These are phyloP conservation scores for Trametes polyzona DNA, from an alignment of 1,284 basidiomycete genomes.

Conservation along the genomic window DNA sequence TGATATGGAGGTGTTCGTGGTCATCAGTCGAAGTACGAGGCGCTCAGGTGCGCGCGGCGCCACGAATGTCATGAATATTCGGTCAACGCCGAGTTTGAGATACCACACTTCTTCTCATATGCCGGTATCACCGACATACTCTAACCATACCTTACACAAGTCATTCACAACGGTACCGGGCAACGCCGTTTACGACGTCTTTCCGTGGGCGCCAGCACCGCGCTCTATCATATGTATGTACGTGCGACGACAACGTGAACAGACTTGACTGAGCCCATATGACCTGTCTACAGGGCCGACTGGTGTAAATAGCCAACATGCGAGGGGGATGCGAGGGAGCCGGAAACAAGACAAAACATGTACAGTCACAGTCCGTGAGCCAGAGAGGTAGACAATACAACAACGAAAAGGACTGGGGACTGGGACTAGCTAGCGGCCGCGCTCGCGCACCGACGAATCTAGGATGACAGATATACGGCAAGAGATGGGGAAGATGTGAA, in stretches of 20 bases:
- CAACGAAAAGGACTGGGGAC: background rate
- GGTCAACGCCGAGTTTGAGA: too few species aligned
- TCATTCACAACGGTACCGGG: too few species aligned
- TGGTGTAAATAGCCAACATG: background rate
- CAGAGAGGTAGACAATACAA: background rate
- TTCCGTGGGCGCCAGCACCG: slow-evolving; percentile 19
- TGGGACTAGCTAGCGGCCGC: too few species aligned
- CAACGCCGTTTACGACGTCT: too few species aligned
- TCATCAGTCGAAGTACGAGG: too few species aligned
- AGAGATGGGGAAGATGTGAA: slow-evolving; percentile 8
- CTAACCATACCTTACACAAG: background rate
- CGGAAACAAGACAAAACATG: background rate
- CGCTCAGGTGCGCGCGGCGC: too few species aligned
- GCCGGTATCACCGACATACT: too few species aligned
- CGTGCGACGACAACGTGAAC: slow-evolving; percentile 1
- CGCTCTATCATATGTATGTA: slow-evolving; percentile 17
- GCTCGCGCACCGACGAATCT: background rate
- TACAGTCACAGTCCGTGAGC: background rate
- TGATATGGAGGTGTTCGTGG: too few species aligned
- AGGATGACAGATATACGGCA: background rate
- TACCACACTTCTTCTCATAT: too few species aligned
- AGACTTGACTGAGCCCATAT: too few species aligned
- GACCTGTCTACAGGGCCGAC: background rate
- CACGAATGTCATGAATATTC: too few species aligned
- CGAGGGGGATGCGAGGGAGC: background rate